Evolutionary conservation across 83 land plant genomes (phyloP).

Genomic region (Picea abies): DNA sequence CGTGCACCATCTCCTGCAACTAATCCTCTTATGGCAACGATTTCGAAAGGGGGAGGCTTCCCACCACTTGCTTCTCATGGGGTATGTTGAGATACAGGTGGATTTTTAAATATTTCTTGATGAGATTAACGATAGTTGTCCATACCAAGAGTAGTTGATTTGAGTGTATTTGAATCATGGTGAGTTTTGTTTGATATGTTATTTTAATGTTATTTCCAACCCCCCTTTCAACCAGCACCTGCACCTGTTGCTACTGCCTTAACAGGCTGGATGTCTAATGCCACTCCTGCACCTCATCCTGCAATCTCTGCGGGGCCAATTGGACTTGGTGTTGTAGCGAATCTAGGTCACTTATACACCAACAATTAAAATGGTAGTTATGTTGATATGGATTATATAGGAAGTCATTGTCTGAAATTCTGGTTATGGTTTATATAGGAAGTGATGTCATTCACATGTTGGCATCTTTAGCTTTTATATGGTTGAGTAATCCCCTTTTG

Average conservation of each 20-base stretch:
- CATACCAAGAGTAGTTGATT: too few species aligned
- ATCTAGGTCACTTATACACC: conserved; percentile 49
- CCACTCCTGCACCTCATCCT: conserved; percentile 81
- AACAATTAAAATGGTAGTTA: not conserved
- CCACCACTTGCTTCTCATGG: conserved; percentile 70
- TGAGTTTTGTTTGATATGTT: too few species aligned
- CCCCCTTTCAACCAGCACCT: conserved; percentile 87
- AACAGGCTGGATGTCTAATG: conserved; percentile 95
- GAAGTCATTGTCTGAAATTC: too few species aligned
- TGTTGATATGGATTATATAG: not conserved
- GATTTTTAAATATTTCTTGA: too few species aligned
- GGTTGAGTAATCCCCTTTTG: conserved; percentile 11
- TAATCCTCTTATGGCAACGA: conserved; percentile 57
- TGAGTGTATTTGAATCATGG: too few species aligned
- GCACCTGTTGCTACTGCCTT: conserved; percentile 70
- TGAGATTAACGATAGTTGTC: too few species aligned
- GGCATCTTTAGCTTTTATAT: not conserved
- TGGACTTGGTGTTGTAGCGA: conserved; percentile 64
- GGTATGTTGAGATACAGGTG: too few species aligned
- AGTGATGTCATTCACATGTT: not conserved
- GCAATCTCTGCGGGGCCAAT: conserved; percentile 74
- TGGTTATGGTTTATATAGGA: not conserved
- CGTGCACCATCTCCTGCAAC: conserved; percentile 89
- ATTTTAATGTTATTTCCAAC: too few species aligned
- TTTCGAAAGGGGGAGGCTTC: conserved; percentile 62